Conservation (phyloP, 305 asterid species). For the Fraxinus platypoda region DNA sequence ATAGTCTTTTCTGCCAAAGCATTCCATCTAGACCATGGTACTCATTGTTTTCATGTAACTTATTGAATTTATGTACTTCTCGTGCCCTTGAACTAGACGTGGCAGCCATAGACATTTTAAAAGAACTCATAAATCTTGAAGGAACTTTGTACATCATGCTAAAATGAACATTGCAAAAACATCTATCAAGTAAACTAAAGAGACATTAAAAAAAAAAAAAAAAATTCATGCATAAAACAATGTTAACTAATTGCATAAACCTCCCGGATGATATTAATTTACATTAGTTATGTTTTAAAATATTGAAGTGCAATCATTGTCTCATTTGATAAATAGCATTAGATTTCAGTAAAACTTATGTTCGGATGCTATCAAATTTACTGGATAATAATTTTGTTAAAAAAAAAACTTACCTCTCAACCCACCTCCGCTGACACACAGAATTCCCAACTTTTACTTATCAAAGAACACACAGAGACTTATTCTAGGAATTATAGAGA, state of each 20-base stretch:
- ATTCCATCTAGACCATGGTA: neutral
- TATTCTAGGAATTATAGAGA: neutral
- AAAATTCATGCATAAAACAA: neutral
- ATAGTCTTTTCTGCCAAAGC: neutral
- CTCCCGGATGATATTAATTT: neutral
- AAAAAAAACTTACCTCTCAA: neutral
- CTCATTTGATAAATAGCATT: neutral
- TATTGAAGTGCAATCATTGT: neutral
- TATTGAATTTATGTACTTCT: neutral
- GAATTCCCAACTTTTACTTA: neutral
- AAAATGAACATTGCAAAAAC: neutral
- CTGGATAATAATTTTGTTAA: neutral
- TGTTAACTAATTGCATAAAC: neutral
- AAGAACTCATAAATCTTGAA: neutral
- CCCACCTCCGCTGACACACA: neutral
- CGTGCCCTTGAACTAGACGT: neutral
- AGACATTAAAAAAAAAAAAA: neutral
- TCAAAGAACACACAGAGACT: neutral
- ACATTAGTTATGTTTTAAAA: neutral
- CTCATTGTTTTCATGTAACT: neutral
- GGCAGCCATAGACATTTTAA: conserved; percentile 8
- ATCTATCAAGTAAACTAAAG: neutral
- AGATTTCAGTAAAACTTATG: neutral
- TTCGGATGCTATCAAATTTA: neutral
- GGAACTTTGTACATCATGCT: neutral